Evolutionary conservation across 1,284 basidiomycete genomes (phyloP).

Genomic region (Vanrija sp.): DNA sequence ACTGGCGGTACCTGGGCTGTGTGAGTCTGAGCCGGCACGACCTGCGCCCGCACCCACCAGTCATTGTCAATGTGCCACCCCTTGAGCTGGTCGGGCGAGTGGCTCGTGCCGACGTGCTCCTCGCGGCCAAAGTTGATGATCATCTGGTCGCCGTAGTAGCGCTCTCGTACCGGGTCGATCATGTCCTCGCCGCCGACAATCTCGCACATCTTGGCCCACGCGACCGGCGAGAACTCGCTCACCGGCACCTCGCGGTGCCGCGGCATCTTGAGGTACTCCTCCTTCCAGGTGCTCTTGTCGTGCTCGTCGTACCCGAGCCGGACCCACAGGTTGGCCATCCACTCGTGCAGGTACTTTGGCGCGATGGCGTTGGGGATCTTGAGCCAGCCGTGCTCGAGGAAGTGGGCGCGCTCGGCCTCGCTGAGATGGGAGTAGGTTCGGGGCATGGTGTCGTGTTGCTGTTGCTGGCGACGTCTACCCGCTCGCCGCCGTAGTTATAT

Average conservation of each 20-base stretch:
- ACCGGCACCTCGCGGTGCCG: slow-evolving; percentile 27
- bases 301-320: slow-evolving; percentile 33
- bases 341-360: slow-evolving; percentile 21
- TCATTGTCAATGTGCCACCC: slow-evolving; percentile 37
- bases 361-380: slow-evolving; percentile 28
- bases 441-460: background rate
- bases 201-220: slow-evolving; percentile 34
- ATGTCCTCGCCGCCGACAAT: slow-evolving; percentile 33
- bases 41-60: slow-evolving; percentile 16
- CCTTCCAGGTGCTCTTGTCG: slow-evolving; percentile 38
- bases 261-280: slow-evolving; percentile 33
- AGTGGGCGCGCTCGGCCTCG: slow-evolving; percentile 23
- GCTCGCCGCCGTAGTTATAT: too few species aligned
- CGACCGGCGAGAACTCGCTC: slow-evolving; percentile 28
- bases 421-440: slow-evolving; percentile 20
- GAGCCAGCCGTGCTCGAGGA: slow-evolving; percentile 38
- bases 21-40: background rate
- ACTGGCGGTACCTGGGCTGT: slow-evolving; percentile 25
- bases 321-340: slow-evolving; percentile 33
- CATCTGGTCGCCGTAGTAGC: slow-evolving; percentile 35
- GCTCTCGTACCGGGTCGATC: slow-evolving; percentile 28
- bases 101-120: slow-evolving; percentile 7
- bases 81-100: slow-evolving; percentile 3
- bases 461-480: too few species aligned
- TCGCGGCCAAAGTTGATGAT: slow-evolving; percentile 33